Base-by-base conservation (phyloP, 352 stramenopile species). In the Thalassiosira sp. region DNA sequence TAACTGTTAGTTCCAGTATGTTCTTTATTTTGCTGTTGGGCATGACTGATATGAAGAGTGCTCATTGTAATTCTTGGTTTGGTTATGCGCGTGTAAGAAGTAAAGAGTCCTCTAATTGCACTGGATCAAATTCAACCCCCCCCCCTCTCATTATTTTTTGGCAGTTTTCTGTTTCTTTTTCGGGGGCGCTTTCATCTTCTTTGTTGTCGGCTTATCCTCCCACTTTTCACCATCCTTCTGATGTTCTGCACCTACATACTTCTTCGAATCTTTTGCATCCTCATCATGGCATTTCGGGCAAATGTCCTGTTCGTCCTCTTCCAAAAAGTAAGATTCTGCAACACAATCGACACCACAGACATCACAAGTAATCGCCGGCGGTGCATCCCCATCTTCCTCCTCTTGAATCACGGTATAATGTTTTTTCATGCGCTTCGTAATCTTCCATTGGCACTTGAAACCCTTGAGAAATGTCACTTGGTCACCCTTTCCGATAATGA, bases 371-470 rank as follows among this genome's bases (percentile, higher is more conserved):
- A 75, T 75, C 10, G 33, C 56, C 40, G 57, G 20, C n/a, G n/a
- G 11, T 16, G 35, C 48, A 16, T 43, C 49, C 15, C 33, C 62
- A 49, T 49, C 42, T 5, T 68, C 59, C 16, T 75, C 56, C 3
- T 54, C 65, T 13, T 54, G 27, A 16, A 48, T n/a, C 6, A 75
- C 65, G 5, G 37, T 45, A 45, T 75, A 75, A 37, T 66, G 33
- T 52, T 75, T 75, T 27, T 71, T 75, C 37, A 75, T 66, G 27
- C 65, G 65, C n/a, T 64, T 58, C 22, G 31, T 53, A 60, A 75
- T 71, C 8, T 51, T 57, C 65, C 65, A 75, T 27, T 75, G 71
- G 56, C 65, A 75, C 28, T 75, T 53, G 18, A 75, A 75, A 1
- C 65, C 65, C 63, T 68, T 68, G 22, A 68, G 63, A 58, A 72